Conservation (phyloP, 495 filamentous ascomycete genomes). For the Hypoxylon intermedium region DNA sequence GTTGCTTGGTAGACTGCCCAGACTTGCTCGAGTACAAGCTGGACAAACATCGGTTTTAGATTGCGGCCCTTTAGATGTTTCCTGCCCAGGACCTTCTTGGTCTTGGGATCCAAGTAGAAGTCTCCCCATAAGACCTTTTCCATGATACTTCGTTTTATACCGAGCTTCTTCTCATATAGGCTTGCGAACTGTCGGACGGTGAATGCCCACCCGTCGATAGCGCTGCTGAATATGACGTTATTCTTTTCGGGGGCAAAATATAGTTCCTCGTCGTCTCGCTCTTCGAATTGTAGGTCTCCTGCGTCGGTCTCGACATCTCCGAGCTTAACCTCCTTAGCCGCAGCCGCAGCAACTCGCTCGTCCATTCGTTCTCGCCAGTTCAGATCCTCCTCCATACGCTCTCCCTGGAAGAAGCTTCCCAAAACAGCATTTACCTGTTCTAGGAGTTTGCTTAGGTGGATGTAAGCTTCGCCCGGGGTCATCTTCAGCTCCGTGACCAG, state of each 20-base stretch:
- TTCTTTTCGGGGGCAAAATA: conserved; percentile 99
- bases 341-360: conserved; percentile 71
- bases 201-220: conserved; percentile 97
- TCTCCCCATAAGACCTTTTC: conserved; percentile 98
- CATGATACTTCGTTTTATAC: conserved; percentile 86
- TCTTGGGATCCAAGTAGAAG: conserved; percentile 96
- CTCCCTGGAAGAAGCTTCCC: conserved; percentile 96
- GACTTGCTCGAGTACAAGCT: conserved; percentile 92
- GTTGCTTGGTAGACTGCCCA: conserved; percentile 98
- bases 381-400: conserved; percentile 98
- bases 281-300: conserved; percentile 76
- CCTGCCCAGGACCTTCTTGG: conserved; percentile 85
- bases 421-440: conserved; percentile 98
- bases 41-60: conserved; percentile 97
- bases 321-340: conserved; percentile 56
- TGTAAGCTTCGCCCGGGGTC: conserved; percentile 86
- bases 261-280: conserved; percentile 94
- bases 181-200: conserved; percentile 92
- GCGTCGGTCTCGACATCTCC: conserved; percentile 58
- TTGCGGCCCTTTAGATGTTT: conserved; percentile 92
- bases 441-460: conserved; percentile 85
- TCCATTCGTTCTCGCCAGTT: conserved; percentile 95
- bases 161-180: conserved; percentile 95
- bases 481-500: conserved; percentile 92
- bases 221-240: conserved; percentile 98